These are phyloP conservation scores for Apiotrichum porosum DNA, from an alignment of 1,284 basidiomycete genomes.

Conservation along the genomic window DNA sequence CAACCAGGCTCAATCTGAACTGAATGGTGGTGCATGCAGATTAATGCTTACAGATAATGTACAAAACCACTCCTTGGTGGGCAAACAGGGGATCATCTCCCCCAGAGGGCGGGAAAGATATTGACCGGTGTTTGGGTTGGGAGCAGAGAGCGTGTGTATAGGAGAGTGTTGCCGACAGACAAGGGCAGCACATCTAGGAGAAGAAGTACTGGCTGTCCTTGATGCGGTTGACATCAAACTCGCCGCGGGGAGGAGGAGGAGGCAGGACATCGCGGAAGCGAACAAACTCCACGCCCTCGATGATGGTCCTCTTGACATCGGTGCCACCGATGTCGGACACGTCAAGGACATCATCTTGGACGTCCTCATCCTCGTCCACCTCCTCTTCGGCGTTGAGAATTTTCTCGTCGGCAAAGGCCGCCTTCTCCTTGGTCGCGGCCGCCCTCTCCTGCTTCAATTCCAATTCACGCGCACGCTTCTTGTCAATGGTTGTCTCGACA, in stretches of 20 bases:
- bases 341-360: slow-evolving; percentile 2
- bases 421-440: slow-evolving; percentile 19
- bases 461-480: slow-evolving; percentile 23
- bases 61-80: neutral
- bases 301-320: slow-evolving; percentile 15
- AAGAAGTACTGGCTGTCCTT: slow-evolving; percentile 85
- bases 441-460: slow-evolving; percentile 25
- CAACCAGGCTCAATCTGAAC: too few species aligned
- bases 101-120: too few species aligned
- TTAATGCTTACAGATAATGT: slow-evolving; percentile 17
- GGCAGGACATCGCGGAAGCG: slow-evolving; percentile 73
- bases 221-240: slow-evolving; percentile 81
- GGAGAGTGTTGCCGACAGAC: too few species aligned
- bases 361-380: slow-evolving; percentile 5
- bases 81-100: too few species aligned
- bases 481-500: slow-evolving; percentile 1
- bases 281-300: slow-evolving; percentile 56
- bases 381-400: neutral
- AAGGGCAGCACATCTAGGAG: too few species aligned
- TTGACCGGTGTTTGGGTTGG: too few species aligned
- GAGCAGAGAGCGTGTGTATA: too few species aligned
- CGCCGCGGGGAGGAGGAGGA: slow-evolving; percentile 76
- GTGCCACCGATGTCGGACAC: neutral
- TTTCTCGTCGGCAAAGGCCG: slow-evolving; percentile 10
- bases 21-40: slow-evolving; percentile 14